Percentiles rank a stretch among this genome's conserved stretches.
Evolutionary conservation across 176 grass and related monocot species (phyloP).

Genomic region (Lolium multiflorum): DNA sequence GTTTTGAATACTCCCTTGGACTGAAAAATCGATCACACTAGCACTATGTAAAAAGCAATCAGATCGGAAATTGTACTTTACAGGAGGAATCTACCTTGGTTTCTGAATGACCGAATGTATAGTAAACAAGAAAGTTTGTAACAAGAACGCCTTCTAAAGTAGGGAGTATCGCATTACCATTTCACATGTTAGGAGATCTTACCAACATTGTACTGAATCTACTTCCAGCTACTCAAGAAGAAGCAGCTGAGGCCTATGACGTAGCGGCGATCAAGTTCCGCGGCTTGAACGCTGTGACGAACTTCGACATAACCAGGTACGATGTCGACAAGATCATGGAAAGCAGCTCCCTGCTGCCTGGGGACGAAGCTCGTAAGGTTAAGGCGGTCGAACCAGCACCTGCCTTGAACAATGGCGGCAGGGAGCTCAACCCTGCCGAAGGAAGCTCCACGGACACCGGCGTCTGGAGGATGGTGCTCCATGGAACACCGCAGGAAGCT

Average conservation of each 20-base stretch:
- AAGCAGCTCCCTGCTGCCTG: constrained; percentile 71
- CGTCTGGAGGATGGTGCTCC: constrained; percentile 70
- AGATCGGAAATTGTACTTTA: constrained; percentile 34
- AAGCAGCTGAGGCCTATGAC: constrained; percentile 95
- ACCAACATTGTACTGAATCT: neutral
- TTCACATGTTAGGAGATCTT: neutral
- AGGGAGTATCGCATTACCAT: neutral
- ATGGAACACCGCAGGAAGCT: constrained; percentile 51
- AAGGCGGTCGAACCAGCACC: constrained; percentile 46
- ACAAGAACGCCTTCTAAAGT: neutral
- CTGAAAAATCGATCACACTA: constrained; percentile 42
- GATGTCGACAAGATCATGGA: constrained; percentile 82
- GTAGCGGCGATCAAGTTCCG: constrained; percentile 98
- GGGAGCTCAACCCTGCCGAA: constrained; percentile 24
- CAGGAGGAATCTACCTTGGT: constrained; percentile 34
- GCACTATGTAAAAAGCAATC: constrained; percentile 36
- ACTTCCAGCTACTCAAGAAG: constrained; percentile 78
- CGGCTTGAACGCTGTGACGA: constrained; percentile 87
- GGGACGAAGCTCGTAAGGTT: constrained; percentile 67
- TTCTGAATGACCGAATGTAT: constrained; percentile 1
- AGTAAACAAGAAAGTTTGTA: neutral
- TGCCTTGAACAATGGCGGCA: neutral
- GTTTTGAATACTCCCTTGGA: constrained; percentile 43
- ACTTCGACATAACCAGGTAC: constrained; percentile 91
- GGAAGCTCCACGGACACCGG: constrained; percentile 4